Percentiles rank a stretch among this genome's conserved stretches.
Evolutionary conservation across 1,284 basidiomycete genomes (phyloP).

Genomic region (Bjerkandera adusta): DNA sequence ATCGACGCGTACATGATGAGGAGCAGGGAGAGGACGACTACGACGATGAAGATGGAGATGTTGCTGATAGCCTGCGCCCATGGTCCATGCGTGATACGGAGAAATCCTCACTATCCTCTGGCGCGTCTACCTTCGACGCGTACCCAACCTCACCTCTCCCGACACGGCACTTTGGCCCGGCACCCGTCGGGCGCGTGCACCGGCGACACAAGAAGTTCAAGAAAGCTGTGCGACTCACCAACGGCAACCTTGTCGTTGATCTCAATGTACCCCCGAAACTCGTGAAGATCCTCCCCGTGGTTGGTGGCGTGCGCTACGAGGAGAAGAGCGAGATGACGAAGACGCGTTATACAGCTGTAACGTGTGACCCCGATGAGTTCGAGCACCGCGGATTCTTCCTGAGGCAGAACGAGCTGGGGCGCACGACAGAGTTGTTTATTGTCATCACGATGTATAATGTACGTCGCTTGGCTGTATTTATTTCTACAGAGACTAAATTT

Average conservation of each 20-base stretch:
- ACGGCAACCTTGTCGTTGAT: constrained; percentile 87
- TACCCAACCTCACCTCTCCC: constrained; percentile 38
- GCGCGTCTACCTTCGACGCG: constrained; percentile 1
- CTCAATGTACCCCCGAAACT: constrained; percentile 83
- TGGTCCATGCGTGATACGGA: constrained; percentile 1
- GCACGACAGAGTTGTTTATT: constrained; percentile 91
- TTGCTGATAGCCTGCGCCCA: not conserved
- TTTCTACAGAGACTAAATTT: constrained; percentile 1
- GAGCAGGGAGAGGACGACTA: constrained; percentile 8
- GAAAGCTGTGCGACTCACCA: constrained; percentile 67
- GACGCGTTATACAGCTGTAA: constrained; percentile 86
- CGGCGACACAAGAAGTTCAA: constrained; percentile 69
- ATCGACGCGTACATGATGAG: constrained; percentile 8
- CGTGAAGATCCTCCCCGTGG: constrained; percentile 36
- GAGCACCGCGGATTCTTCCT: constrained; percentile 81
- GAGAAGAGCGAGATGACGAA: constrained; percentile 74
- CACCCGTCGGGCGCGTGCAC: constrained; percentile 73
- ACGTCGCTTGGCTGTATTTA: constrained; percentile 28
- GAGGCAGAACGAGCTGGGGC: constrained; percentile 77
- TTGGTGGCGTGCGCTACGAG: constrained; percentile 55
- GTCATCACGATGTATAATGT: constrained; percentile 97
- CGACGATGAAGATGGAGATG: constrained; percentile 7
- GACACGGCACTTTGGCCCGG: constrained; percentile 86
- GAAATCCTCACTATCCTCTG: constrained; percentile 7
- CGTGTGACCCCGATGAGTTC: constrained; percentile 94